Base-by-base conservation (phyloP, 441 rosid genomes). In the Mallotus japonicus region DNA sequence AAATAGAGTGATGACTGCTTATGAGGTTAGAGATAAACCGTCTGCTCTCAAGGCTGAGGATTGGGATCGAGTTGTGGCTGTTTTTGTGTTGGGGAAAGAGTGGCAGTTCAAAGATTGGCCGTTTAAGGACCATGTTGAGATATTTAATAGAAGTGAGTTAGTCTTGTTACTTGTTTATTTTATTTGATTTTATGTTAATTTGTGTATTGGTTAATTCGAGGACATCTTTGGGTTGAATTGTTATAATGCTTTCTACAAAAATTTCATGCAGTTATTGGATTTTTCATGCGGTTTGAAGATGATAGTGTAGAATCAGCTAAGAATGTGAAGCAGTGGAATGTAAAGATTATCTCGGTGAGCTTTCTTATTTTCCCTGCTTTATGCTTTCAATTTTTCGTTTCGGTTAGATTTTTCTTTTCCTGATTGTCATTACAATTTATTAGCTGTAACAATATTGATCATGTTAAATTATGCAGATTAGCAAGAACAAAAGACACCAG, bases 91-190 rank as follows among this genome's bases (percentile, higher is more conserved):
- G 85, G 99, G 99, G 9, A 95, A 95, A 71, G 97, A 95, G 78
- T 92, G 99, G 99, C 99, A 95, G 85, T 95, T 95, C 78, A 95
- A 92, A 80, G 99, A 92, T 53, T 95, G 99, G 98, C 99, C 99
- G 67, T 95, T 86, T 71, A 92, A 91, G 88, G 99, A 90, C 72
- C 97, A 89, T 65, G 95, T 92, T 42, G 97, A 92, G 88, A 91
- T 92, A 44, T 95, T 95, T 75, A 95, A 90, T 72, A 90, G 82
- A 88, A 91, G 98, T 95, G 80, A 81, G 98, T 67, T 59, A 53
- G 50, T 19, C 67, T 69, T 65, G 44, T 57, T 34, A 16, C 47
- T 32, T 69, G 28, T 53, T 53, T 47, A 37, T 19, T 46, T 34
- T 1, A 44, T 44, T 44, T 44, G 49, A 7, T 7, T 44, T 44